Evolutionary conservation across 2,329 filamentous ascomycete species (phyloP), one percentile per base, ranked within the genome.

Genomic region (Trichoderma citrinoviride): DNA sequence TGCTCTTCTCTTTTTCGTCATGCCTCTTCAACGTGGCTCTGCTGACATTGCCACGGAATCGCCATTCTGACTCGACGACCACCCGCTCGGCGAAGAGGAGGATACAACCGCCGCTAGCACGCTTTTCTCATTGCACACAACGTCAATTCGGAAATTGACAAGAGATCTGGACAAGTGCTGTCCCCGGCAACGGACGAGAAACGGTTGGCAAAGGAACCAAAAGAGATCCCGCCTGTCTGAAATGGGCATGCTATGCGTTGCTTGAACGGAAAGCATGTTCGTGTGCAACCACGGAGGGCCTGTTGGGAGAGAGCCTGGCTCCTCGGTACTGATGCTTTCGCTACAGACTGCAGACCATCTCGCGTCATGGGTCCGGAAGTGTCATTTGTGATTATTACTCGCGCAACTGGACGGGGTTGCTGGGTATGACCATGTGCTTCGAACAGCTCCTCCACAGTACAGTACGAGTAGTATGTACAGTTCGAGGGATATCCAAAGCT

Each of bases 91-190:
- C 37, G 15, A 43, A 53, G 58, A 53, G 12, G 47, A 62, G 40
- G 60, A 40, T 54, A 62, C 33, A 61, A 54, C 60, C 60, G 60
- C 60, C 49, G 49, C 60, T 54, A 54, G 49, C 40, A 54, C 19
- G 27, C 47, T 23, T 17, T 37, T 47, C 21, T 12, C 49, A 33
- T 23, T 15, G 37, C n/a, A 37, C 25, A 15, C 37, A 25, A 54
- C 46, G 21, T 37, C 40, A 46, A 33, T 23, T 37, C 49, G 58
- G 41, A 44, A 62, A 52, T 54, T 62, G 49, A 62, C 23, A 8
- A 44, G 27, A 54, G 25, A 29, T 54, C 37, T 23, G 14, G 19
- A 37, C n/a, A 46, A 46, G 19, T 43, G 49, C 47, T 37, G 37
- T 21, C 60, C 40, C 60, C 46, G 25, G 27, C 60, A 44, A 27